Evolutionary conservation across 768 basidiomycete genomes (phyloP).

Genomic region (Tulasnella sp.): DNA sequence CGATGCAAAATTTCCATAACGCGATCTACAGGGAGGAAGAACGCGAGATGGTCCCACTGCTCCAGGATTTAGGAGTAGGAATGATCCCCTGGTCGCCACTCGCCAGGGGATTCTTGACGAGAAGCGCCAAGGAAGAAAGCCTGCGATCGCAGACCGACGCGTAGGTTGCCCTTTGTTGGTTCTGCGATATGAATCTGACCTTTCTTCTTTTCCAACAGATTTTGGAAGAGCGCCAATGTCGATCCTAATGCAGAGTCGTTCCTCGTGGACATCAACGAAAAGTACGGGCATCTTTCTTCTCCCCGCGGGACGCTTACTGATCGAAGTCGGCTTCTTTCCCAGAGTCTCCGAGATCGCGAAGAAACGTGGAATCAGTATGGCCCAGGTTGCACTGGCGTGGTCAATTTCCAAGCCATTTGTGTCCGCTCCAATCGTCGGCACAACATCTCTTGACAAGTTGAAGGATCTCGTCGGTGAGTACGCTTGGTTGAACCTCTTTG

Average conservation of each 20-base stretch:
- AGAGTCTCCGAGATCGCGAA: conserved; percentile 42
- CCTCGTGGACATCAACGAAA: conserved; percentile 10
- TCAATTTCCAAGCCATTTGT: conserved; percentile 24
- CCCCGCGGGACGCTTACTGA: too few relatives aligned
- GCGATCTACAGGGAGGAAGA: conserved; percentile 37
- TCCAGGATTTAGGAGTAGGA: conserved; percentile 38
- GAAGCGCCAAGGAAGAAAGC: conserved; percentile 30
- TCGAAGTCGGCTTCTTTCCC: too few relatives aligned
- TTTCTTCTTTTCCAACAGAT: too few relatives aligned
- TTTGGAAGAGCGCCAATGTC: background rate
- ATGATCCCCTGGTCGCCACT: conserved; percentile 42
- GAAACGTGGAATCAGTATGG: conserved; percentile 43
- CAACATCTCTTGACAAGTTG: conserved; percentile 25
- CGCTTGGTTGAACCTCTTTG: background rate
- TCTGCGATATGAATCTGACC: too few relatives aligned
- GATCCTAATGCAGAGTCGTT: background rate
- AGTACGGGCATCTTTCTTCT: background rate
- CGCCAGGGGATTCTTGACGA: conserved; percentile 38
- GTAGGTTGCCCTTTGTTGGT: too few relatives aligned
- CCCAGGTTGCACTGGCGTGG: conserved; percentile 43
- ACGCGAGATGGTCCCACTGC: conserved; percentile 36
- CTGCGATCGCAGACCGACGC: background rate
- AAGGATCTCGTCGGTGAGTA: conserved; percentile 55
- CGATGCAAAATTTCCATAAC: conserved; percentile 36
- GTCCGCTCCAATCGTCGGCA: conserved; percentile 31